Percentiles rank a stretch among this genome's conserved stretches.
These are phyloP conservation scores for Rhodotorula mucilaginosa DNA, from an alignment of 1,284 basidiomycete genomes.

Conservation along the genomic window DNA sequence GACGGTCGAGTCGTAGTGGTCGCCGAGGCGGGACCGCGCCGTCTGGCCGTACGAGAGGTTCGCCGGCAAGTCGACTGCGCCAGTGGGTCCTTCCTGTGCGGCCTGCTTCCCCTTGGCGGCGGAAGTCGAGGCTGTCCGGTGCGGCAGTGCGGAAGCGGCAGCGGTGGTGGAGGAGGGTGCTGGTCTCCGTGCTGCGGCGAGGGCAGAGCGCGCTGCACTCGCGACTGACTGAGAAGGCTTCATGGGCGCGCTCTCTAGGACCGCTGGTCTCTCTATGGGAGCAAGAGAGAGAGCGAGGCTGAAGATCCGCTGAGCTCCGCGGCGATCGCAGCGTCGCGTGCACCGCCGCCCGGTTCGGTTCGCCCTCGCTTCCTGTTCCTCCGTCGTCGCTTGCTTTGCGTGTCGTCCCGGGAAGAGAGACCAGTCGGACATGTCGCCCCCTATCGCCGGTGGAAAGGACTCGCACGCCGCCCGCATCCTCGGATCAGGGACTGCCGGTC, in stretches of 20 bases:
- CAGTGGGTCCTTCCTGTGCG: background rate
- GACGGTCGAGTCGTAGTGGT: constrained; percentile 82
- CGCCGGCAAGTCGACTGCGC: background rate
- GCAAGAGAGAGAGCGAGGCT: background rate
- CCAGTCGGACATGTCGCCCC: constrained; percentile 50
- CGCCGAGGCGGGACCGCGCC: constrained; percentile 70
- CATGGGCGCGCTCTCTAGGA: background rate
- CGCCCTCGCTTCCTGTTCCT: background rate
- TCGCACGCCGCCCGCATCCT: constrained; percentile 86
- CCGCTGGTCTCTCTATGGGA: background rate
- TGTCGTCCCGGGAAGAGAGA: background rate
- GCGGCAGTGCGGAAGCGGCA: background rate
- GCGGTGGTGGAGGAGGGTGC: background rate
- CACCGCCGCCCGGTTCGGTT: background rate
- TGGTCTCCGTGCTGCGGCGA: background rate
- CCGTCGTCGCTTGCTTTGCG: background rate
- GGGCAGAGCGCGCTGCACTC: constrained; percentile 13
- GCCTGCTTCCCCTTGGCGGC: background rate
- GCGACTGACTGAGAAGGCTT: constrained; percentile 3
- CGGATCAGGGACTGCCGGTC: constrained; percentile 87
- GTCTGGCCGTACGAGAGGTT: constrained; percentile 50
- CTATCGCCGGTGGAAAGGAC: constrained; percentile 68
- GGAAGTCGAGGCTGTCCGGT: constrained; percentile 2
- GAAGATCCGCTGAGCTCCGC: no score
- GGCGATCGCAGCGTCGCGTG: background rate